A percentile compares a stretch with the other conserved stretches of the same genome.
Conservation (phyloP, 768 basidiomycete species). For the Hemileccinum rubropunctum region DNA sequence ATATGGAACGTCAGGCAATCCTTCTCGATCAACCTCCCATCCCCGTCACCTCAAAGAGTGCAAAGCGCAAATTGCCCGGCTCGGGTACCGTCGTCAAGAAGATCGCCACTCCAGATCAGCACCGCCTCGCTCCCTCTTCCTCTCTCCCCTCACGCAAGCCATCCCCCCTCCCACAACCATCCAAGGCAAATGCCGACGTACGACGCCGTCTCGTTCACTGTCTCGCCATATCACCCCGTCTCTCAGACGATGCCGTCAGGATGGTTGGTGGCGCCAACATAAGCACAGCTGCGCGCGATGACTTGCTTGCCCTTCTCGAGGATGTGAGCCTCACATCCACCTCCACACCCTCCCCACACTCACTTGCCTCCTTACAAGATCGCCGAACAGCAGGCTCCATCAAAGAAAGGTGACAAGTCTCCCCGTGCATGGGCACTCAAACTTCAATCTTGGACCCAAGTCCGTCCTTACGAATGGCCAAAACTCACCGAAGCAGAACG, state of each 20-base stretch:
- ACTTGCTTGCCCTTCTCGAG: constrained; percentile 47
- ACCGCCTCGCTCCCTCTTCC: constrained; percentile 31
- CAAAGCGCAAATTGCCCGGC: constrained; percentile 39
- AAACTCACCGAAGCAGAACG: constrained; percentile 48
- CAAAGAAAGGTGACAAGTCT: constrained; percentile 37
- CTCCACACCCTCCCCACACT: neutral
- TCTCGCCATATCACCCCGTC: constrained; percentile 48
- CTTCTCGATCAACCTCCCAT: constrained; percentile 39
- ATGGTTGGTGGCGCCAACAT: constrained; percentile 45
- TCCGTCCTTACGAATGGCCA: constrained; percentile 65
- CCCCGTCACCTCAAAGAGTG: constrained; percentile 35
- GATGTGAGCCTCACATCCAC: constrained; percentile 37
- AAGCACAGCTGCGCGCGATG: constrained; percentile 34
- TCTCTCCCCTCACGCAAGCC: constrained; percentile 28
- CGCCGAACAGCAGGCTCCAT: constrained; percentile 40
- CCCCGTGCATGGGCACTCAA: constrained; percentile 53
- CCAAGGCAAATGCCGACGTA: constrained; percentile 21
- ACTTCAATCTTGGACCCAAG: constrained; percentile 58
- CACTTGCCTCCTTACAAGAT: constrained; percentile 36
- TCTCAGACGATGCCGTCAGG: constrained; percentile 36
- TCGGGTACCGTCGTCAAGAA: constrained; percentile 28
- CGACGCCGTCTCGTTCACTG: constrained; percentile 47
- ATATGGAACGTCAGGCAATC: constrained; percentile 46
- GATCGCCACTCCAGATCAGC: constrained; percentile 26
- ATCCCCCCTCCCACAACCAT: constrained; percentile 25